Evolutionary conservation across 345 rosid genomes (phyloP), one percentile per base, ranked within the genome.

Genomic region (Camelina laxa): DNA sequence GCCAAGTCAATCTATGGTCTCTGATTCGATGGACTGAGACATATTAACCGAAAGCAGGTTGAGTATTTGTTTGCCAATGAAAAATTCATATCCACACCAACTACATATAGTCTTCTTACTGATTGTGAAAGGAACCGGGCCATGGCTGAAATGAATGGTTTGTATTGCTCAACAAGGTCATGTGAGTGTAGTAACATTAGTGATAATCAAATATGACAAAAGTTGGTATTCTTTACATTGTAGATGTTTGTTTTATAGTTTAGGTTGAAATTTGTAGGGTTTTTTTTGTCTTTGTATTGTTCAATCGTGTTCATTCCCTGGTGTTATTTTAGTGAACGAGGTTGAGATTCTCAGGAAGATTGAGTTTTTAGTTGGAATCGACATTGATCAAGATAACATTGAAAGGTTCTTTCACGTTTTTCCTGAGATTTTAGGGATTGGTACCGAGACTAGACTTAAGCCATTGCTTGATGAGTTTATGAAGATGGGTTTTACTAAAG

Each of bases 401-500:
- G 91, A 89, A 51, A 51, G 80, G 73, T 67, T 93, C 79, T 74
- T 93, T 24, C 36, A 67, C 49, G 13, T 77, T 16, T 86, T 79
- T 74, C 95, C 96, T 0, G 84, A 80, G 33, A 65, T 83, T 69
- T 16, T 91, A 19, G 89, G 89, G n/a, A 69, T 84, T 61, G 76
- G 75, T 13, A 60, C 81, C 58, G 95, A 85, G 68, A 69, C 72
- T 19, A 87, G 86, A 67, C 66, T 93, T 62, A 82, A 75, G 71
- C 96, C 87, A 6, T 68, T 93, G 82, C 80, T 90, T 33, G n/a
- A 57, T 67, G 97, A 93, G 72, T 87, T 91, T 68, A 48, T 31
- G 71, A 69, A 77, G 62, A 78, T 88, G 75, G 95, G 97, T 14
- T 89, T 91, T 79, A 77, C 75, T 47, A 80, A 74, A 8, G 77